phyloP scores from a whole-genome alignment of 1,284 basidiomycete genomes.

The Prillingera fragicola region DNA sequence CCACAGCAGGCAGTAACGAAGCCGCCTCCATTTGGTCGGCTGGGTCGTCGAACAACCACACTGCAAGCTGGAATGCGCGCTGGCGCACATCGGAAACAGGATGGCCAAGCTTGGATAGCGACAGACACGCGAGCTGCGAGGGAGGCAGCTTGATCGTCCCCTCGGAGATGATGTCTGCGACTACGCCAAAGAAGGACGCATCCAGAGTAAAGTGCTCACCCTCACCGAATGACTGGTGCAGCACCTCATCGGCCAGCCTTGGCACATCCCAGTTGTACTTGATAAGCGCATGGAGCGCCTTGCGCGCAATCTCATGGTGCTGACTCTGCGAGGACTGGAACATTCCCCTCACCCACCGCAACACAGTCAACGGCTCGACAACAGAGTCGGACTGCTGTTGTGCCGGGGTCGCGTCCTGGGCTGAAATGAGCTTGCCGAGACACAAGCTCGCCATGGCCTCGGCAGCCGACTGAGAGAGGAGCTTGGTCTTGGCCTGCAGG shows the following conservation, averaged over 20 bases:
- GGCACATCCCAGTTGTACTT: conserved; percentile 57
- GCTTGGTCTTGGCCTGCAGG: conserved; percentile 65
- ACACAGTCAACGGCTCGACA: conserved; percentile 47
- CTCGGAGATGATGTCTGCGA: conserved; percentile 58
- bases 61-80: conserved; percentile 74
- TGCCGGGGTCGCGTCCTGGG: conserved; percentile 32
- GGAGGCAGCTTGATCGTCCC: conserved; percentile 53
- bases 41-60: conserved; percentile 58
- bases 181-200: conserved; percentile 67
- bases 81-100: conserved; percentile 61
- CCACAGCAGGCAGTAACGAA: conserved; percentile 68
- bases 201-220: conserved; percentile 48
- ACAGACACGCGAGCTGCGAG: conserved; percentile 71
- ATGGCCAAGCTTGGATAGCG: conserved; percentile 79
- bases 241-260: conserved; percentile 62
- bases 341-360: conserved; percentile 51
- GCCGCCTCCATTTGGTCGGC: conserved; percentile 53
- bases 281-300: conserved; percentile 70
- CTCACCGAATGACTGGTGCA: conserved; percentile 67
- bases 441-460: conserved; percentile 80
- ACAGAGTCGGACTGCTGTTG: conserved; percentile 35
- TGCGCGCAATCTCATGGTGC: conserved; percentile 51
- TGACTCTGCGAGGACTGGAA: conserved; percentile 43
- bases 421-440: conserved; percentile 52
- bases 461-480: conserved; percentile 69